These are phyloP conservation scores for Pisolithus sp. DNA, from an alignment of 768 basidiomycete genomes.

Conservation along the genomic window DNA sequence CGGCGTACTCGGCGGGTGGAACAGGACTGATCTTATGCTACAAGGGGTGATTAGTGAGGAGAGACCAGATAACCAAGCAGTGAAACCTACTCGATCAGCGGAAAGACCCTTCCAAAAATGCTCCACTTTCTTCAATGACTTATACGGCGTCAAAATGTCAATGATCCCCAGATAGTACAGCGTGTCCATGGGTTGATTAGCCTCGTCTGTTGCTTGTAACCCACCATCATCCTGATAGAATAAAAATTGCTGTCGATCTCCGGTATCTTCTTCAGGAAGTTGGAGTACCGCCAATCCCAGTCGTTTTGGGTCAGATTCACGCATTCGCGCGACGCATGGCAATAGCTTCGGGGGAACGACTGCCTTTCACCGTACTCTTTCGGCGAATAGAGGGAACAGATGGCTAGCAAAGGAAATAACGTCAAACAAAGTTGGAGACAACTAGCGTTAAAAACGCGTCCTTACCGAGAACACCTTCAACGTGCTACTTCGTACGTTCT, in stretches of 20 bases:
- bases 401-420: conserved; percentile 40
- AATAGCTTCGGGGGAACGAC: conserved; percentile 63
- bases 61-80: background rate
- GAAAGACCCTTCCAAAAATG: conserved; percentile 88
- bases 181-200: conserved; percentile 62
- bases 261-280: conserved; percentile 58
- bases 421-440: background rate
- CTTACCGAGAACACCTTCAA: conserved; percentile 88
- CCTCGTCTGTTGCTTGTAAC: conserved; percentile 81
- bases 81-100: conserved; percentile 73
- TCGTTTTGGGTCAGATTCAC: conserved; percentile 70
- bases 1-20: conserved; percentile 78
- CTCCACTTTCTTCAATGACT: conserved; percentile 69
- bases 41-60: conserved; percentile 9
- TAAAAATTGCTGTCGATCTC: conserved; percentile 60
- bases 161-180: conserved; percentile 96
- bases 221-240: conserved; percentile 99
- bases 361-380: conserved; percentile 54
- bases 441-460: conserved; percentile 10
- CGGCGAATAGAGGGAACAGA: conserved; percentile 59
- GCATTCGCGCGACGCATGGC: conserved; percentile 84
- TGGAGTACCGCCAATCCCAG: conserved; percentile 48
- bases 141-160: conserved; percentile 93
- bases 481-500: conserved; percentile 86
- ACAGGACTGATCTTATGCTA: conserved; percentile 96